Conservation (phyloP, 1,139 yeast species). For the Sugiyamaella paludigena region DNA sequence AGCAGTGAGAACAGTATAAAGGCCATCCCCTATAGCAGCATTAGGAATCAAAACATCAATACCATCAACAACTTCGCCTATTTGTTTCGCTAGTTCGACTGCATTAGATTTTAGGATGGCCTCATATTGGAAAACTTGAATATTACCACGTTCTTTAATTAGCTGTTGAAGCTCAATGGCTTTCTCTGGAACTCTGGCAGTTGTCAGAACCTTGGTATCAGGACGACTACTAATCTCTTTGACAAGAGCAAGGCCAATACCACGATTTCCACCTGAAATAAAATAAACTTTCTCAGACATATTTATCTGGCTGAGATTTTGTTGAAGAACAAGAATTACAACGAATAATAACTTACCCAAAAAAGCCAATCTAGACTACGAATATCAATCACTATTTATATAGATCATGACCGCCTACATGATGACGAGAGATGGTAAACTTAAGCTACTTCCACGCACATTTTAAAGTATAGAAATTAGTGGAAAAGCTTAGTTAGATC, state of each 20-base stretch:
- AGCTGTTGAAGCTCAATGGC: constrained; percentile 10
- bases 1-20: constrained; percentile 3
- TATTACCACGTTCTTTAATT: constrained; percentile 9
- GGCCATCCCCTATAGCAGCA: constrained; percentile 13
- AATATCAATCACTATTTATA: too few relatives aligned
- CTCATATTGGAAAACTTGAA: constrained; percentile 14
- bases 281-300: constrained; percentile 12
- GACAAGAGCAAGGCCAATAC: constrained; percentile 16
- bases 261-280: constrained; percentile 16
- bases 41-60: constrained; percentile 17
- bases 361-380: too few relatives aligned
- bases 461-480: too few relatives aligned
- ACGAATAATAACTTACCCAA: too few relatives aligned
- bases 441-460: too few relatives aligned
- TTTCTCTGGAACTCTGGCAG: constrained; percentile 13
- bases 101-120: constrained; percentile 11
- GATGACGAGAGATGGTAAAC: too few relatives aligned
- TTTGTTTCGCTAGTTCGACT: constrained; percentile 21
- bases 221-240: constrained; percentile 9
- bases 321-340: too few relatives aligned
- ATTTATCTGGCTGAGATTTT: neutral
- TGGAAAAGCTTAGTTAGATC: too few relatives aligned
- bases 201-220: constrained; percentile 14
- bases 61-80: constrained; percentile 12
- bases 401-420: too few relatives aligned